Evolutionary conservation across 805 yeast species (phyloP).

Genomic region (Candida vaughaniae): DNA sequence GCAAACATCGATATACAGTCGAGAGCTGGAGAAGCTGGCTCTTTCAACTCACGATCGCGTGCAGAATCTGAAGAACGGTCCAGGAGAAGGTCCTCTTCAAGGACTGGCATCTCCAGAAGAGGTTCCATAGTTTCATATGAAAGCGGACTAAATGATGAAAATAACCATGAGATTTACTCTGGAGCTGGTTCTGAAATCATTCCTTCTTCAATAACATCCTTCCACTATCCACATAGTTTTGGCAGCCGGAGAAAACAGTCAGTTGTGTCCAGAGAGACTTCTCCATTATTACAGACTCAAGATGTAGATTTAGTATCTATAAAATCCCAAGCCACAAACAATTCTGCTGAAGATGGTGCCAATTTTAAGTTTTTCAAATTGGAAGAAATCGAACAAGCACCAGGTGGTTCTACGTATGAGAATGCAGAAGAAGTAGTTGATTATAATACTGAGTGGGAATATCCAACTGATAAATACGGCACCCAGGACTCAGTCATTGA

Average conservation of each 20-base stretch:
- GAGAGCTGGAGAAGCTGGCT: no score
- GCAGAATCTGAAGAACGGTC: slow-evolving; percentile 12
- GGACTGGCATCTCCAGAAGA: slow-evolving; percentile 21
- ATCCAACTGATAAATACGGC: slow-evolving; percentile 33
- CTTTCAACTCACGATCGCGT: background rate
- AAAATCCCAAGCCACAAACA: slow-evolving; percentile 32
- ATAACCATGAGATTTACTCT: slow-evolving; percentile 67
- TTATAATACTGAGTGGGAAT: slow-evolving; percentile 75
- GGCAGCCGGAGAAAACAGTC: slow-evolving; percentile 15
- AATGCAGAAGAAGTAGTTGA: slow-evolving; percentile 58
- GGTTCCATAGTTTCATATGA: slow-evolving; percentile 35
- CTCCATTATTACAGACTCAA: slow-evolving; percentile 30
- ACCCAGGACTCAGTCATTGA: slow-evolving; percentile 3
- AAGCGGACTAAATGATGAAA: slow-evolving; percentile 48
- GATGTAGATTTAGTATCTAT: slow-evolving; percentile 34
- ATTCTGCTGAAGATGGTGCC: slow-evolving; percentile 34
- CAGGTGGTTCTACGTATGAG: slow-evolving; percentile 79
- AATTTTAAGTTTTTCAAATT: slow-evolving; percentile 80
- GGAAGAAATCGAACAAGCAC: slow-evolving; percentile 82
- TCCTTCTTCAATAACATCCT: slow-evolving; percentile 75
- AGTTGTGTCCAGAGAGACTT: slow-evolving; percentile 29
- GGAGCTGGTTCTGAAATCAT: slow-evolving; percentile 76
- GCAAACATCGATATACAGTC: background rate
- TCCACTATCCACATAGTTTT: slow-evolving; percentile 67
- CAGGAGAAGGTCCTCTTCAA: slow-evolving; percentile 26